Conservation (phyloP, 345 rosid species). For the Citrus australasica region DNA sequence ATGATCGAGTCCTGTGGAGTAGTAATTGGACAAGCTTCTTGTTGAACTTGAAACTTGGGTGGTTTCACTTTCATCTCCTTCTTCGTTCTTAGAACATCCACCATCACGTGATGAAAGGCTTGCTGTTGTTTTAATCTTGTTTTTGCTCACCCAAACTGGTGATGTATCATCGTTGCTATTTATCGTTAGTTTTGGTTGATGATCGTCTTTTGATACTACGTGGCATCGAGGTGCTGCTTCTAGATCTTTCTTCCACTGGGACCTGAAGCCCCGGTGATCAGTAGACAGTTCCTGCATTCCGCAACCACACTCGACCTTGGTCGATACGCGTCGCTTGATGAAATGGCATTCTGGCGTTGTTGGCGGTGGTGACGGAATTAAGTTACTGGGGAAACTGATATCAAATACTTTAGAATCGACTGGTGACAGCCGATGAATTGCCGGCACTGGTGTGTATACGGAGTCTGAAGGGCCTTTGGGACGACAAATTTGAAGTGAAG, state of each 20-base stretch:
- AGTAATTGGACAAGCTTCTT: slow-evolving; percentile 28
- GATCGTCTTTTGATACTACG: neutral
- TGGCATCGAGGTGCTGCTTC: neutral
- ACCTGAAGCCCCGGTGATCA: slow-evolving; percentile 9
- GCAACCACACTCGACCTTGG: slow-evolving; percentile 1
- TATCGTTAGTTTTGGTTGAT: neutral
- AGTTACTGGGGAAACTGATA: slow-evolving; percentile 16
- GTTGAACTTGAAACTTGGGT: slow-evolving; percentile 24
- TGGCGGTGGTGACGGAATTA: slow-evolving; percentile 31
- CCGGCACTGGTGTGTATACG: slow-evolving; percentile 15
- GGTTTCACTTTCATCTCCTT: slow-evolving; percentile 5
- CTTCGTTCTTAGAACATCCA: slow-evolving; percentile 14
- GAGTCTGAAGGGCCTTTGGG: slow-evolving; percentile 14
- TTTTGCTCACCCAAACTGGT: neutral
- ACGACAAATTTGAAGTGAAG: slow-evolving; percentile 47
- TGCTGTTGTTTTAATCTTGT: neutral
- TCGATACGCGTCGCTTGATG: neutral
- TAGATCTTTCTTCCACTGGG: slow-evolving; percentile 5
- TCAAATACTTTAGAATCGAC: slow-evolving; percentile 20
- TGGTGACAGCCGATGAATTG: slow-evolving; percentile 21
- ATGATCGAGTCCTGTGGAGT: slow-evolving; percentile 12
- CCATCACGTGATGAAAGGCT: slow-evolving; percentile 2
- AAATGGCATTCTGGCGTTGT: slow-evolving; percentile 29
- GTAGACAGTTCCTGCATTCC: neutral
- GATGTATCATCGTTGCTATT: neutral